Evolutionary conservation across 176 grass and related monocot species (phyloP).

Genomic region (Typha latifolia): DNA sequence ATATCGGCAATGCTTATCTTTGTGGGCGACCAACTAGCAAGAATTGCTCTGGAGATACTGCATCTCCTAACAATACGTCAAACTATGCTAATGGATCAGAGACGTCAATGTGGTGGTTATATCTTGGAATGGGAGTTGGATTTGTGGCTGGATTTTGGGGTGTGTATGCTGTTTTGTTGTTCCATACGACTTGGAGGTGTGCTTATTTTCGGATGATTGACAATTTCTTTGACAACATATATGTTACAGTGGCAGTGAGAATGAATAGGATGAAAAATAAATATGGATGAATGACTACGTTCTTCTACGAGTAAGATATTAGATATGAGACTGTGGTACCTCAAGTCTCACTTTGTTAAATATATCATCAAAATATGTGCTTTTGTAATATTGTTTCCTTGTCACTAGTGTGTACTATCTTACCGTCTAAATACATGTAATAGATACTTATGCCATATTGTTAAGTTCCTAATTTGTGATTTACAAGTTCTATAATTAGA

Average conservation of each 20-base stretch:
- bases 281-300: background rate
- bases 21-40: conserved; percentile 11
- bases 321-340: no score
- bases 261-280: background rate
- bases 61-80: background rate
- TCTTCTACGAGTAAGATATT: background rate
- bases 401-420: no score
- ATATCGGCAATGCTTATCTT: conserved; percentile 3
- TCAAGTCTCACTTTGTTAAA: background rate
- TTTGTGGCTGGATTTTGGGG: conserved; percentile 13
- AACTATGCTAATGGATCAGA: background rate
- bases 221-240: background rate
- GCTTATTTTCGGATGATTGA: background rate
- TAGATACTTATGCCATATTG: no score
- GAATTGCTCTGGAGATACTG: background rate
- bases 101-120: background rate
- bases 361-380: no score
- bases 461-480: no score
- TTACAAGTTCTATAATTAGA: no score
- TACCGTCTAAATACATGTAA: no score
- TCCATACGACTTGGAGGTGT: conserved; percentile 8
- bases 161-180: conserved; percentile 1
- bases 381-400: background rate
- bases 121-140: background rate
- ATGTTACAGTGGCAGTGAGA: background rate